Evolutionary conservation across 805 yeast genomes (phyloP).

Genomic region (Blastobotrys attinorum): DNA sequence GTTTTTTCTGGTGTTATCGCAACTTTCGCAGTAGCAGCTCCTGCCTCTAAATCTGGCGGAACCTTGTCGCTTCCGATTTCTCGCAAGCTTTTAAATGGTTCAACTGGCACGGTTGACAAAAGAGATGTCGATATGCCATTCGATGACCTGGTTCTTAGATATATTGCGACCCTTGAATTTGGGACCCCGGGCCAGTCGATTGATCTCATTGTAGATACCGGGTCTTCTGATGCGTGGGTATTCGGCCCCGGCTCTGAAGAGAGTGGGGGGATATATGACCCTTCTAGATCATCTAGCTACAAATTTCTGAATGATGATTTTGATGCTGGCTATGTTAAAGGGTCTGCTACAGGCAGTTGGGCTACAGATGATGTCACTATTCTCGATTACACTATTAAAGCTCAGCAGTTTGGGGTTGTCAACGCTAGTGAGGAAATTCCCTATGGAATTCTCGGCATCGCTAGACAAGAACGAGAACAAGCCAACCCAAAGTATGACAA

Average conservation of each 20-base stretch:
- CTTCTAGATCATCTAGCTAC: conserved; percentile 16
- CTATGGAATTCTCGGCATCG: conserved; percentile 23
- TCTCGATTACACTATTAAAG: conserved; percentile 40
- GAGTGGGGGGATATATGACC: conserved; percentile 2
- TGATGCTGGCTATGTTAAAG: conserved; percentile 29
- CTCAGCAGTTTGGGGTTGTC: conserved; percentile 63
- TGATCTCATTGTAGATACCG: conserved; percentile 54
- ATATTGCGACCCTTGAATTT: conserved; percentile 23
- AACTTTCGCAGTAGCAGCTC: too few relatives aligned
- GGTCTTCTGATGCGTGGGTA: conserved; percentile 62
- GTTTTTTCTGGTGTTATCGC: too few relatives aligned
- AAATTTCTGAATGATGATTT: conserved; percentile 16
- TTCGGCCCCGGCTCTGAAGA: conserved; percentile 12
- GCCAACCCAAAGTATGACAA: conserved; percentile 38
- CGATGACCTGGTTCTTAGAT: conserved; percentile 1
- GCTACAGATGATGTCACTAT: conserved; percentile 52
- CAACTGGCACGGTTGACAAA: too few relatives aligned
- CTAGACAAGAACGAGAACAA: conserved; percentile 14
- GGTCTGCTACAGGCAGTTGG: conserved; percentile 41
- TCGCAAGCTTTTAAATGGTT: too few relatives aligned
- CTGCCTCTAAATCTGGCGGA: too few relatives aligned
- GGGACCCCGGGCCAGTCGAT: conserved; percentile 53
- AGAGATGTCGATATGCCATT: neutral
- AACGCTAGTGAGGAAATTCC: conserved; percentile 26
- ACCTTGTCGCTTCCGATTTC: too few relatives aligned